Evolutionary conservation across 306 rosid species (phyloP), one percentile per base, ranked within the genome.

Genomic region (Potentilla sterilis): DNA sequence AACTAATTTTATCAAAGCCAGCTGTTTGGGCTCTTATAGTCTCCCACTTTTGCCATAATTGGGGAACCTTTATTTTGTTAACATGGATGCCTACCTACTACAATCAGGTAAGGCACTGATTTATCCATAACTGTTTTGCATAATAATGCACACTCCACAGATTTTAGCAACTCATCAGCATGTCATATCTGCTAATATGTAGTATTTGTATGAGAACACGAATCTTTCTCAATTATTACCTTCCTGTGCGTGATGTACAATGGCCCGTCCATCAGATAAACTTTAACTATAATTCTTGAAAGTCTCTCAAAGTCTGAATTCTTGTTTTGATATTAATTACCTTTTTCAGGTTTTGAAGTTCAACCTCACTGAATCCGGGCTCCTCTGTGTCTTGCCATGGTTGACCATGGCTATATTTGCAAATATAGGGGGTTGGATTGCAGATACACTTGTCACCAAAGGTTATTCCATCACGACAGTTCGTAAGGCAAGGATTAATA

Each of bases 21-120:
- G 94, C 98, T 80, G 98, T 94, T 61, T 94, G 97, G 98, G 98
- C 98, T 79, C 94, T 94, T 79, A 91, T 94, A 72, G 75, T 94
- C 72, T 90, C 95, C 81, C 98, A 91, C 77, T 91, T 91, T 77
- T 94, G 97, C 82, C 98, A 91, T 75, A 94, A 91, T 82, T 94
- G 97, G 98, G 98, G 97, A 54, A 94, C 98, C 81, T 94, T 94
- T 80, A 94, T 94, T 84, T 87, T 94, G 61, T 81, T 94, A 85
- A 94, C 98, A 24, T 93, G 98, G 98, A 93, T 93, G 98, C 97
- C 98, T 38, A 93, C 98, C 3, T 93, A 93, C 87, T 93, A 93
- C 86, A 93, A 93, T 85, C 97, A 93, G 97, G 98, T 93, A 87
- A 47, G 37, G 68, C 28, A 62, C 47, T 44, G 46, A 61, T 59